Evolutionary conservation across 192 early-diverging fungal species (phyloP), one percentile per base, ranked within the genome.

Genomic region (Funneliformis geosporum): DNA sequence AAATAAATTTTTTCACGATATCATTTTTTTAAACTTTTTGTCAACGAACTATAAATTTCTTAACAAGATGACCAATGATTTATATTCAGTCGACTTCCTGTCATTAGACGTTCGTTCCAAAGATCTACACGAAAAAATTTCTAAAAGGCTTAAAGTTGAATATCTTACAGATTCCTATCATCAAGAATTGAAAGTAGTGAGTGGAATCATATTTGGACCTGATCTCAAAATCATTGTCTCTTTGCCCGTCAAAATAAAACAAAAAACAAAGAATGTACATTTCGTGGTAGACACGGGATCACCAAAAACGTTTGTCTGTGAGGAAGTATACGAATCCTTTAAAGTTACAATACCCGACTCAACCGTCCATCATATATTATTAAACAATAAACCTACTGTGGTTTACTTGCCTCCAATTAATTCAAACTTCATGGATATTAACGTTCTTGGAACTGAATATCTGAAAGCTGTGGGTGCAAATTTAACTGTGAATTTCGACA

Each of bases 201-300:
- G 23, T n/a, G 68, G 42, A 23, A 70, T 46, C 2, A 46, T 70
- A 23, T 70, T 70, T 25, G 68, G 68, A 23, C 40, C 38, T 33
- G 2, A 33, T 70, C 11, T 46, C 8, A 44, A 42, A 70, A 46
- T 70, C 23, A 43, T 70, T 12, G 42, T 70, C 6, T 46, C 68
- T 70, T 70, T 70, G 25, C 68, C 68, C 2, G 43, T 70, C 0
- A 4, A 46, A 70, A 70, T 70, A 42, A 70, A 70, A 5, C 68
- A 46, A 46, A 18, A 70, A 70, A 40, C 21, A 44, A 70, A 70
- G 42, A 70, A 70, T 46, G 68, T 70, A n/a, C 68, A 70, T 8
- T 70, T 70, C n/a, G 1, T 64, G 1, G 27, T 64, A 11, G 23
- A 64, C 27, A 64, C 61, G 10, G 61, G 25, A 6, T 64, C 68